Percentiles rank a stretch among this genome's conserved stretches.
Evolutionary conservation across 306 rosid genomes (phyloP).

Genomic region (Phaseolus lunatus): DNA sequence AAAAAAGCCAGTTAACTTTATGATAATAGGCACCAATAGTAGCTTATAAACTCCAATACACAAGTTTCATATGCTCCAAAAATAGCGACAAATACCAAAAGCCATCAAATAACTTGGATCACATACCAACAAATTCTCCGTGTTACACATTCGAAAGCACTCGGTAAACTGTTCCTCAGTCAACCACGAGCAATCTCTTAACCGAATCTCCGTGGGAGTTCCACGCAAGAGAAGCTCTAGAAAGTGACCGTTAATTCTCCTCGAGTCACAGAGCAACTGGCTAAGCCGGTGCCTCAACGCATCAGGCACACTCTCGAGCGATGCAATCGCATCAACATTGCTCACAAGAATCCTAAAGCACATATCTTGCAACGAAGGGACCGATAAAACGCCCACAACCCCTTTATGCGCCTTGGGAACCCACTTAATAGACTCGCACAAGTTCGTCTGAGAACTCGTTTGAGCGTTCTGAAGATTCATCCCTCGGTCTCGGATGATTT

Average conservation of each 20-base stretch:
- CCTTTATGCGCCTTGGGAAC: constrained; percentile 43
- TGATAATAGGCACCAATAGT: background rate
- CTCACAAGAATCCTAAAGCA: constrained; percentile 58
- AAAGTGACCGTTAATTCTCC: constrained; percentile 56
- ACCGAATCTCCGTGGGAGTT: constrained; percentile 73
- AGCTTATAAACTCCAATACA: background rate
- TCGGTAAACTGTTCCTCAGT: constrained; percentile 67
- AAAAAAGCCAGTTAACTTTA: background rate
- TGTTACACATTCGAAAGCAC: constrained; percentile 58
- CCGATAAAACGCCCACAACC: background rate
- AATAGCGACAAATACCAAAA: background rate
- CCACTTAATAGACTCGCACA: constrained; percentile 51
- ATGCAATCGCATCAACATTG: constrained; percentile 69
- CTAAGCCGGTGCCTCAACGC: constrained; percentile 67
- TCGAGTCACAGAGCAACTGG: constrained; percentile 72
- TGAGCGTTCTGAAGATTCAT: constrained; percentile 25
- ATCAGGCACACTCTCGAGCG: constrained; percentile 73
- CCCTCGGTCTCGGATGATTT: constrained; percentile 68
- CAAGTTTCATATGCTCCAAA: background rate
- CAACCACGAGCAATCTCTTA: constrained; percentile 86
- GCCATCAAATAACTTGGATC: constrained; percentile 43
- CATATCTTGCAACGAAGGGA: constrained; percentile 70
- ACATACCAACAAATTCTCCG: constrained; percentile 61
- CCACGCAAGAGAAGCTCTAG: constrained; percentile 67
- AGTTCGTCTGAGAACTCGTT: constrained; percentile 19